Evolutionary conservation across 2,329 filamentous ascomycete genomes (phyloP), one percentile per base, ranked within the genome.

Genomic region (Helicocarpus griseus): DNA sequence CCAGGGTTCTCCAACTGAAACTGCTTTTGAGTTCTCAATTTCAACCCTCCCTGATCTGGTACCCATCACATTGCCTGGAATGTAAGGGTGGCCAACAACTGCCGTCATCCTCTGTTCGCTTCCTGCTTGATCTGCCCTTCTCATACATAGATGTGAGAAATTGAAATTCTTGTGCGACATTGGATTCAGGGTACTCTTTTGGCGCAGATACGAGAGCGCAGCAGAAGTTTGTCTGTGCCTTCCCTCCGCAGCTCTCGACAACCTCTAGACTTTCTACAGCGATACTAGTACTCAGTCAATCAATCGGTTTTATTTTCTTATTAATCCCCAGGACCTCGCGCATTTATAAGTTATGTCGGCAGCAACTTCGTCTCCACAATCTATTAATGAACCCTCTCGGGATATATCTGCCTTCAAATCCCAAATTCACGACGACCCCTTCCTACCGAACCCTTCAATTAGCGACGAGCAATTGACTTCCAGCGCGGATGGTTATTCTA

Each of bases 401-500:
- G 60, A 58, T 50, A 56, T 58, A 35, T 55, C 61, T 41, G 59
- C 58, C 14, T 64, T 67, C 53, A 65, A 63, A 41, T 61, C 67
- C 31, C 57, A 64, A 39, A 62, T 59, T 41, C 59, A 62, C 50
- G 62, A 62, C 47, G 69, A 72, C 48, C 65, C 67, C 21, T 72
- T 70, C 56, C 64, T 73, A 6, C 66, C 67, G 13, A 61, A 66
- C 8, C 61, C 66, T 6, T 64, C 65, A 8, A 65, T 67, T 52
- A 65, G 61, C 2, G 69, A 73, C 33, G 68, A 72, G 56, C 58
- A 61, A 13, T 61, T 63, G 28, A 66, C 71, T 44, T 59, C 61
- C 39, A 61, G 63, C n/a, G 56, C 61, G 26, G 63, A 61, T 11
- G 61, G 70, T 66, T 28, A 67, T 65, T 14, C 33, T 29, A 39